Conservation (phyloP, 1,284 basidiomycete species). For the Rhodotorula sp. region DNA sequence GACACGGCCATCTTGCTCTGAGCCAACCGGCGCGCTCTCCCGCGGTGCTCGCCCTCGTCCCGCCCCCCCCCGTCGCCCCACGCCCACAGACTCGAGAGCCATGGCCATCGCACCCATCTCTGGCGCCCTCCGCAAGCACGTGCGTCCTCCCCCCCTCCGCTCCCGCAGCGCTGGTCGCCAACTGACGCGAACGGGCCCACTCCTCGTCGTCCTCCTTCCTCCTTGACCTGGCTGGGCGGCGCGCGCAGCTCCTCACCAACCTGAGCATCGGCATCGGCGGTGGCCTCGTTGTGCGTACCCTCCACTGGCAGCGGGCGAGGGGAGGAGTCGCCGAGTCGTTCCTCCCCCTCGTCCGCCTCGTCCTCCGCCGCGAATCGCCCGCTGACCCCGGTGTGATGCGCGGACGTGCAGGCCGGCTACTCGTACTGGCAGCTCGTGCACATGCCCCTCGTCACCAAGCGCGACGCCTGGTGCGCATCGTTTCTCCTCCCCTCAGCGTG, state of each 20-base stretch:
- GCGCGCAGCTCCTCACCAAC: slow-evolving; percentile 34
- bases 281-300: slow-evolving; percentile 26
- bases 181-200: not conserved
- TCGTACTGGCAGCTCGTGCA: slow-evolving; percentile 11
- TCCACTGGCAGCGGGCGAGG: too few relatives aligned
- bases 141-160: slow-evolving; percentile 6
- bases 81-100: not conserved
- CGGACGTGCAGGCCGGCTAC: not conserved
- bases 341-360: not conserved
- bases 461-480: slow-evolving; percentile 29
- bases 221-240: not conserved
- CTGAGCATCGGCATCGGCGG: slow-evolving; percentile 37
- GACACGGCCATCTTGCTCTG: too few relatives aligned
- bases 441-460: slow-evolving; percentile 27
- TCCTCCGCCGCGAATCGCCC: not conserved
- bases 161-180: not conserved
- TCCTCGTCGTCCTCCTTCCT: not conserved
- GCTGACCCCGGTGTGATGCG: not conserved
- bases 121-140: slow-evolving; percentile 38
- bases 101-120: slow-evolving; percentile 39
- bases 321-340: not conserved
- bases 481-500: too few relatives aligned
- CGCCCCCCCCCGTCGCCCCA: not conserved
- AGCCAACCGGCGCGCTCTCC: not conserved
- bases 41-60: not conserved